These are phyloP conservation scores for Aspergillus chevalieri DNA, from an alignment of 2,329 filamentous ascomycete species.

Conservation along the genomic window DNA sequence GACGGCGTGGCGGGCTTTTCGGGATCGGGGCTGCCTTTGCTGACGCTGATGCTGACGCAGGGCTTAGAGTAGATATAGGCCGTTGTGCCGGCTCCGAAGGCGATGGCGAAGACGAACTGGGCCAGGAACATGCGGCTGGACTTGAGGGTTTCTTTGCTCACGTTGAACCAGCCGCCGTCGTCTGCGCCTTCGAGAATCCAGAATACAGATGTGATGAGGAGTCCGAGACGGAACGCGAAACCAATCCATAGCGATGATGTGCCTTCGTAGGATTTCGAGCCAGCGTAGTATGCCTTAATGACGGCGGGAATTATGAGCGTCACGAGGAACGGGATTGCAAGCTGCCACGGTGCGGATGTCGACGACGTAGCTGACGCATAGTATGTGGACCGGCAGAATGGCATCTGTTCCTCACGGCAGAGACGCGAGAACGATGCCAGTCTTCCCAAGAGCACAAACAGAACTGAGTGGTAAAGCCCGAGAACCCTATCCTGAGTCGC, in stretches of 20 bases:
- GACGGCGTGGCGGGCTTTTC: slow-evolving; percentile 31
- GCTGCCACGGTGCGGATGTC: slow-evolving; percentile 86
- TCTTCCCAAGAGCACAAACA: slow-evolving; percentile 74
- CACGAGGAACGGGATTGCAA: slow-evolving; percentile 70
- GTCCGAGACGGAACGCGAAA: slow-evolving; percentile 66
- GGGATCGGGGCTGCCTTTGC: slow-evolving; percentile 37
- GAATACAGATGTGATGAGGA: slow-evolving; percentile 71
- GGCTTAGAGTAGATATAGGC: slow-evolving; percentile 83
- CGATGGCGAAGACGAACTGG: slow-evolving; percentile 71
- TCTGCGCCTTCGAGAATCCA: slow-evolving; percentile 89
- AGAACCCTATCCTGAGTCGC: slow-evolving; percentile 63
- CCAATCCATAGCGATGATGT: slow-evolving; percentile 80
- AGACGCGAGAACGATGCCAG: slow-evolving; percentile 82
- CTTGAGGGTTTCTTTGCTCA: slow-evolving; percentile 61
- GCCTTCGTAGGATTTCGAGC: slow-evolving; percentile 82
- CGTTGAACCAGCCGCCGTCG: slow-evolving; percentile 68
- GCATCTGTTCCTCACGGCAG: slow-evolving; percentile 97
- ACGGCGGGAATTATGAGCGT: slow-evolving; percentile 66
- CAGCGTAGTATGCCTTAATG: slow-evolving; percentile 74
- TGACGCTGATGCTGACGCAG: slow-evolving; percentile 66
- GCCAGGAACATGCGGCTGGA: slow-evolving; percentile 69
- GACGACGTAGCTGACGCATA: slow-evolving; percentile 89
- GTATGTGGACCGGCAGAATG: slow-evolving; percentile 89
- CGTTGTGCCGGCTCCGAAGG: slow-evolving; percentile 74
- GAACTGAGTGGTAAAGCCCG: slow-evolving; percentile 74